A percentile compares a stretch with the other conserved stretches of the same genome.
Conservation (phyloP, 83 land plant genomes). For the Isoetes engelmannii region DNA sequence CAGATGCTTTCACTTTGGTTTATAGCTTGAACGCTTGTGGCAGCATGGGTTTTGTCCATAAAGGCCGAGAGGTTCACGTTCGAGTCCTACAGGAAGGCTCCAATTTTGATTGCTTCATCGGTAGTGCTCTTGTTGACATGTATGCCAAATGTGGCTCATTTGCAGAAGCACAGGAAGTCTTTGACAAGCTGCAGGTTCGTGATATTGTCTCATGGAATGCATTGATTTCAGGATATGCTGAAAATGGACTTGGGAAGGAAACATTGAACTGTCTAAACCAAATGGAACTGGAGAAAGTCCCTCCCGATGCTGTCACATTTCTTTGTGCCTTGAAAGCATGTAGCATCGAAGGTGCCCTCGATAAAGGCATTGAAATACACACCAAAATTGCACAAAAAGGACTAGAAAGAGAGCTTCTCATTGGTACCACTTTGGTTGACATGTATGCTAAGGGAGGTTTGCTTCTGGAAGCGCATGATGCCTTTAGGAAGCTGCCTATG, state of each 20-base stretch:
- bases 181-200: slow-evolving; percentile 12
- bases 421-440: slow-evolving; percentile 25
- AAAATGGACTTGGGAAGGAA: slow-evolving; percentile 18
- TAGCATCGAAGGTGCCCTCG: slow-evolving; percentile 13
- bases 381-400: slow-evolving; percentile 9
- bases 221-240: slow-evolving; percentile 20
- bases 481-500: slow-evolving; percentile 17
- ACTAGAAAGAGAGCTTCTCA: slow-evolving; percentile 11
- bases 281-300: slow-evolving; percentile 6
- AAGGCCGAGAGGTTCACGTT: slow-evolving; percentile 13
- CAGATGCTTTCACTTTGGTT: slow-evolving; percentile 20
- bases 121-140: slow-evolving; percentile 25
- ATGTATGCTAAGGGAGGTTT: slow-evolving; percentile 21
- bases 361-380: slow-evolving; percentile 9
- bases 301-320: slow-evolving; percentile 19
- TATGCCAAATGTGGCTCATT: slow-evolving; percentile 23
- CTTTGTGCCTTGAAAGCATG: slow-evolving; percentile 21
- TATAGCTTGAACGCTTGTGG: slow-evolving; percentile 18
- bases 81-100: slow-evolving; percentile 1
- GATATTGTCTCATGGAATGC: slow-evolving; percentile 27
- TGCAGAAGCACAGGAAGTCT: slow-evolving; percentile 13
- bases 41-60: slow-evolving; percentile 11
- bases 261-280: slow-evolving; percentile 11
- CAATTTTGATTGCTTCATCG: slow-evolving; percentile 15
- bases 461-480: slow-evolving; percentile 13